These are phyloP conservation scores for Mycena capillaripes DNA, from an alignment of 768 basidiomycete genomes.

Conservation along the genomic window DNA sequence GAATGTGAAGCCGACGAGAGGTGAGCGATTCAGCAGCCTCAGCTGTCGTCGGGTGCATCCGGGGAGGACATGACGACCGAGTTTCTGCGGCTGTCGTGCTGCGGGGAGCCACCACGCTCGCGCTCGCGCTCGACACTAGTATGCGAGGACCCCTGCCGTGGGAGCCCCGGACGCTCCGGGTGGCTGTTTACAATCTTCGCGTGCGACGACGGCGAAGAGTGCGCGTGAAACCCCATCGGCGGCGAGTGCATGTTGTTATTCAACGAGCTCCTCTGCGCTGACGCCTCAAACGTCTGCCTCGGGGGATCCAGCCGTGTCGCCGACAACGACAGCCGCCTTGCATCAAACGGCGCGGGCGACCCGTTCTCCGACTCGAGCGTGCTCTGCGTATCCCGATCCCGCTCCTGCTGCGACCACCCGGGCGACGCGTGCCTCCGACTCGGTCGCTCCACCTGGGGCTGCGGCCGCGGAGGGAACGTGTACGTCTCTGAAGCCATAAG, in stretches of 20 bases:
- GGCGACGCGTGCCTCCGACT: constrained; percentile 57
- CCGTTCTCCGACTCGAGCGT: constrained; percentile 54
- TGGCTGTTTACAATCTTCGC: constrained; percentile 29
- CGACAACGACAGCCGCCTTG: constrained; percentile 64
- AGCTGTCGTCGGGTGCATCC: constrained; percentile 44
- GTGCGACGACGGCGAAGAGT: constrained; percentile 36
- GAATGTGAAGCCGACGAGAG: background rate
- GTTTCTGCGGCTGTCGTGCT: constrained; percentile 50
- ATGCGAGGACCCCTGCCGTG: constrained; percentile 19
- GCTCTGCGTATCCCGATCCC: constrained; percentile 54
- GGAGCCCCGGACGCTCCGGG: constrained; percentile 32
- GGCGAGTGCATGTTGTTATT: constrained; percentile 47
- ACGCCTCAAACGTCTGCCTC: constrained; percentile 46
- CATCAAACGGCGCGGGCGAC: constrained; percentile 66
- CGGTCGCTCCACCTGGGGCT: constrained; percentile 51
- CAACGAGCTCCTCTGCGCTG: constrained; percentile 43
- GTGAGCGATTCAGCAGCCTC: constrained; percentile 36
- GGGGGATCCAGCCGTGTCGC: constrained; percentile 64
- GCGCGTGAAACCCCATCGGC: constrained; percentile 44
- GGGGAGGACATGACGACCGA: constrained; percentile 54
- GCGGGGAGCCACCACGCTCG: constrained; percentile 29
- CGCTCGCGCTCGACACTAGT: background rate
- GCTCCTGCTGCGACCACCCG: constrained; percentile 52
- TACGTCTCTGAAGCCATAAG: constrained; percentile 55
- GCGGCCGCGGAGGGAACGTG: constrained; percentile 60